Evolutionary conservation across 2,329 filamentous ascomycete genomes (phyloP), one percentile per base, ranked within the genome.

Genomic region (Aaosphaeria arxii): DNA sequence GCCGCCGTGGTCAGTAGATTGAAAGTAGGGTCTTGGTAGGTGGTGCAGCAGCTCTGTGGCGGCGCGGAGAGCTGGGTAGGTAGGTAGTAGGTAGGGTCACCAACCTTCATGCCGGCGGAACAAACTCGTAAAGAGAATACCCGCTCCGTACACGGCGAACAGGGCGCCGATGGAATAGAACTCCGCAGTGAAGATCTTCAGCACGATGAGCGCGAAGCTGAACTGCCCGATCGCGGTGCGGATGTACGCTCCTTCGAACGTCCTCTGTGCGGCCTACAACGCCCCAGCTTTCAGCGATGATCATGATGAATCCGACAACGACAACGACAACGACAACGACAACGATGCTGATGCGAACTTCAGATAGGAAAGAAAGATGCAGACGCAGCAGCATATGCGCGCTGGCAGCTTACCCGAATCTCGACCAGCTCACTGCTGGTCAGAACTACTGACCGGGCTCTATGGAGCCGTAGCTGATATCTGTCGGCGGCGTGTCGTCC

Each of bases 161-260:
- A 99, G 78, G 5, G 94, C 94, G n/a, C 94, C 94, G 54, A 96
- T 96, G 58, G 87, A 85, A 73, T 97, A 97, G 77, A 99, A 97
- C 67, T 97, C 94, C 45, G 86, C 82, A 6, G 91, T 96, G 75
- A 99, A 97, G 71, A 99, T 95, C 75, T 95, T 96, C 58, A 96
- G 83, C 45, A 99, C 89, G 54, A 99, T 86, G 43, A 99, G 84
- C 17, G 92, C 86, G 71, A 99, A 97, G 48, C 88, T 92, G 76
- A 97, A 97, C 65, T 97, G 91, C 3, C 89, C 89, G 17, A 99
- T 83, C 3, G 92, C 91, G 0, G 94, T 99, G 52, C 94, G 88
- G 64, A 96, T 87, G 72, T 97, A 99, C 24, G 94, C 94, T 24
- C 94, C 94, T 72, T 99, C 94, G 62, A 97, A 99, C 2, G 94